Evolutionary conservation across 2,329 filamentous ascomycete genomes (phyloP).

Genomic region (Ilyonectria mors-panacis): DNA sequence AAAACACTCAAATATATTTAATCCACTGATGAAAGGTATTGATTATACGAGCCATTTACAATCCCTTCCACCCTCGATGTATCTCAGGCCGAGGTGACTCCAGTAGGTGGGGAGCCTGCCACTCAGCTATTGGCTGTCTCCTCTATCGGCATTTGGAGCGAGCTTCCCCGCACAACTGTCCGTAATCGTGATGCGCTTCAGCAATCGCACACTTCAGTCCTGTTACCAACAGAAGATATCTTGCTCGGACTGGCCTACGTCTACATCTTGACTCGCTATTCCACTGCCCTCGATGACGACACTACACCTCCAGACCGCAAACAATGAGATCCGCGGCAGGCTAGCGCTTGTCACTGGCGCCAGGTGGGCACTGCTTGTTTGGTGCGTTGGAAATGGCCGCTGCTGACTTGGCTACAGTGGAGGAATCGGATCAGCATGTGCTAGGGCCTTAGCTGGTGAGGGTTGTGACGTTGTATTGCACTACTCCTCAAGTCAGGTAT

Average conservation of each 20-base stretch:
- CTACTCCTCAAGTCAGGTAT: slow-evolving; percentile 52
- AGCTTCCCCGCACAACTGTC: slow-evolving; percentile 37
- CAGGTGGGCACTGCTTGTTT: slow-evolving; percentile 41
- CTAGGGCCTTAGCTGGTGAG: slow-evolving; percentile 51
- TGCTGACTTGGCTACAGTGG: slow-evolving; percentile 48
- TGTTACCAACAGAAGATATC: background rate
- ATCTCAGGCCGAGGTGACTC: background rate
- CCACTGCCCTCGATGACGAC: slow-evolving; percentile 33
- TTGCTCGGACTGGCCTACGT: too few relatives aligned
- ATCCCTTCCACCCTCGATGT: too few relatives aligned
- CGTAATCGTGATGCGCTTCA: background rate
- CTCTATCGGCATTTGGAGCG: slow-evolving; percentile 37
- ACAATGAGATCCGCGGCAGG: slow-evolving; percentile 47
- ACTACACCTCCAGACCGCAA: slow-evolving; percentile 38
- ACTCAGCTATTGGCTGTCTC: slow-evolving; percentile 13
- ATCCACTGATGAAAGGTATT: too few relatives aligned
- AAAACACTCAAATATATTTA: too few relatives aligned
- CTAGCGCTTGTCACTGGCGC: slow-evolving; percentile 54
- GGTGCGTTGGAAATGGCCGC: background rate
- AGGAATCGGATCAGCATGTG: slow-evolving; percentile 54
- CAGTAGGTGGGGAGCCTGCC: background rate
- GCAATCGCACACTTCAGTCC: background rate
- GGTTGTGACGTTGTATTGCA: slow-evolving; percentile 55
- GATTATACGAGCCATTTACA: too few relatives aligned
- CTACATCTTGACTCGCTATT: background rate